phyloP scores from a whole-genome alignment of 2,329 filamentous ascomycete species.

The Fusarium sp. region DNA sequence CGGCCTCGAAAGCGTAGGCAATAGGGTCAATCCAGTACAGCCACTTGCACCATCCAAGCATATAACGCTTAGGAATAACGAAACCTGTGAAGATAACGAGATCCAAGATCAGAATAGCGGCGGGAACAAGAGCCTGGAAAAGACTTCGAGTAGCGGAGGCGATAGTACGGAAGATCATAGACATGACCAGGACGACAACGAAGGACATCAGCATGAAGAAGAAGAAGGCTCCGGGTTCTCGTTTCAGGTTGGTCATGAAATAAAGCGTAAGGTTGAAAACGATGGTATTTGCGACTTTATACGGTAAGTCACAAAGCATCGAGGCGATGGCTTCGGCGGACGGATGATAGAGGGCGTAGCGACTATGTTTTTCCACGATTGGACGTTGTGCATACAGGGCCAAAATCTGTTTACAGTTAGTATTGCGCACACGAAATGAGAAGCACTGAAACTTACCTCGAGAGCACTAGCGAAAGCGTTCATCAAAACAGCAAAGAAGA shows the following conservation, averaged over 20 bases:
- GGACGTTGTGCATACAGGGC: constrained; percentile 89
- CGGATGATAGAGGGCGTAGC: constrained; percentile 90
- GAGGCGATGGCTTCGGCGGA: constrained; percentile 88
- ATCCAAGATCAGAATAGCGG: constrained; percentile 45
- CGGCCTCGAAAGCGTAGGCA: constrained; percentile 80
- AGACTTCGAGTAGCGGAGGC: constrained; percentile 44
- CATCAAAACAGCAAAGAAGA: constrained; percentile 90
- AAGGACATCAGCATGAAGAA: constrained; percentile 85
- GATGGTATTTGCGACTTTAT: constrained; percentile 77
- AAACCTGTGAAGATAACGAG: constrained; percentile 78
- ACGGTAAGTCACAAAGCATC: constrained; percentile 87
- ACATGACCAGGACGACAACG: constrained; percentile 75
- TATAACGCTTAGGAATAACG: constrained; percentile 72
- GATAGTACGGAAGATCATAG: constrained; percentile 66
- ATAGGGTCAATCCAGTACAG: constrained; percentile 84
- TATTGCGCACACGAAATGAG: background rate
- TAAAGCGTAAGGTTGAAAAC: constrained; percentile 85
- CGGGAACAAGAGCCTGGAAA: constrained; percentile 47
- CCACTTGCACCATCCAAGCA: constrained; percentile 85
- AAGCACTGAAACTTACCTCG: constrained; percentile 61
- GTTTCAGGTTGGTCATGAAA: constrained; percentile 85
- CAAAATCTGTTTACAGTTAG: constrained; percentile 67
- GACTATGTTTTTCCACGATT: constrained; percentile 89
- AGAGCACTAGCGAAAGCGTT: constrained; percentile 85
- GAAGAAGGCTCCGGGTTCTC: constrained; percentile 82